phyloP scores from a whole-genome alignment of 1,139 yeast genomes.

The Geotrichum candidum region DNA sequence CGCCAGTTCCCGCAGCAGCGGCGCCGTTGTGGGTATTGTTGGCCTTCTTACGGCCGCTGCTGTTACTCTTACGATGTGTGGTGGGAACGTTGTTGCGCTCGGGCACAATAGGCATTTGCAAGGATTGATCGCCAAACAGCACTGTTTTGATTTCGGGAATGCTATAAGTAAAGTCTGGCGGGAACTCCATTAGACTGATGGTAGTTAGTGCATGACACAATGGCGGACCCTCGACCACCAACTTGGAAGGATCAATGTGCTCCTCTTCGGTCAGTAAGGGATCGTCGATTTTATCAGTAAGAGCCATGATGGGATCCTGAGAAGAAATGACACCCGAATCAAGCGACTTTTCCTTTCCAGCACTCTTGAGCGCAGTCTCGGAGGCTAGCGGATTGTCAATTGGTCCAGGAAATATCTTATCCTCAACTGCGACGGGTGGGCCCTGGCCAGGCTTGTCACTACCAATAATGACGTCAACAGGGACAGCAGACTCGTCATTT shows the following conservation, averaged over 20 bases:
- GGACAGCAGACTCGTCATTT: not conserved
- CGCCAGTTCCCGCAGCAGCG: not conserved
- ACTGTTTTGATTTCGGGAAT: slow-evolving; percentile 40
- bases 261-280: not conserved
- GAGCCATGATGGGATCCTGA: not conserved
- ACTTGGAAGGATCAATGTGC: slow-evolving; percentile 8
- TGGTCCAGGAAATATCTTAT: not conserved
- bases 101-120: slow-evolving; percentile 44
- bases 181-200: slow-evolving; percentile 31
- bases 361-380: not conserved
- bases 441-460: not conserved
- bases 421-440: not conserved
- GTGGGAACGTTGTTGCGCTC: slow-evolving; percentile 2
- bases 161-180: slow-evolving; percentile 27
- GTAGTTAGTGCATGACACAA: slow-evolving; percentile 22
- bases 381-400: not conserved
- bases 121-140: slow-evolving; percentile 57
- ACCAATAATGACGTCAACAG: not conserved
- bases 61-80: not conserved
- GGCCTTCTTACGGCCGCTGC: slow-evolving; percentile 7
- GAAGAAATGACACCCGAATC: not conserved
- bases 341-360: not conserved
- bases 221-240: slow-evolving; percentile 28
- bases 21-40: not conserved
- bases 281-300: not conserved